Percentiles rank a stretch among this genome's conserved stretches.
Evolutionary conservation across 129 eudicot genomes (phyloP).

Genomic region (Tanacetum coccineum): DNA sequence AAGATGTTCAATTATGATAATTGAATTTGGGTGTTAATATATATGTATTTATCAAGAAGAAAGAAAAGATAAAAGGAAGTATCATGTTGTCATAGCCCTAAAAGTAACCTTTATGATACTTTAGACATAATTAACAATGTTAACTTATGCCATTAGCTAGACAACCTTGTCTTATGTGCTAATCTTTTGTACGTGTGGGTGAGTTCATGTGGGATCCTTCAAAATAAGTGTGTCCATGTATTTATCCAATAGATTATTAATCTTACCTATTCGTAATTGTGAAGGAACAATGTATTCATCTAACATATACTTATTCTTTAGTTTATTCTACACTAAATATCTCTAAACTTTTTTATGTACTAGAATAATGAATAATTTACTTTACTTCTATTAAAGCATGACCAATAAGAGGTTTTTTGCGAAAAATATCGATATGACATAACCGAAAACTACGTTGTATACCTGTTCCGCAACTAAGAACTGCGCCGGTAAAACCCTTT

Average conservation of each 20-base stretch:
- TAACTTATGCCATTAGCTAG: conserved; percentile 26
- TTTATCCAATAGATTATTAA: background rate
- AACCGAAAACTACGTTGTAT: too few relatives aligned
- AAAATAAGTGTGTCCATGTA: conserved; percentile 17
- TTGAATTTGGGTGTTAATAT: conserved; percentile 10
- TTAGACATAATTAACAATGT: conserved; percentile 17
- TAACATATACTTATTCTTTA: too few relatives aligned
- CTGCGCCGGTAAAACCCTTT: too few relatives aligned
- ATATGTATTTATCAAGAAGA: conserved; percentile 11
- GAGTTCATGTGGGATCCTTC: conserved; percentile 27
- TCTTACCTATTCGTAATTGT: background rate
- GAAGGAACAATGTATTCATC: too few relatives aligned
- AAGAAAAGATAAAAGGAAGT: conserved; percentile 13
- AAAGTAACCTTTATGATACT: conserved; percentile 28
- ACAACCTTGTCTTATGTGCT: conserved; percentile 35
- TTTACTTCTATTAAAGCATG: too few relatives aligned
- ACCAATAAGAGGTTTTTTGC: too few relatives aligned
- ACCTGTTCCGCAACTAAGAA: too few relatives aligned
- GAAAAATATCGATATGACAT: too few relatives aligned
- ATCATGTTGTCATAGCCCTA: conserved; percentile 21
- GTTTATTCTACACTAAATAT: too few relatives aligned
- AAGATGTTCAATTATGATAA: conserved; percentile 11
- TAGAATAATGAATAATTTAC: too few relatives aligned
- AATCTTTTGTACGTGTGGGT: conserved; percentile 19
- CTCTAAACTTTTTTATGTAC: too few relatives aligned